phyloP scores from a whole-genome alignment of 805 yeast genomes.

The Ogataea pini region DNA sequence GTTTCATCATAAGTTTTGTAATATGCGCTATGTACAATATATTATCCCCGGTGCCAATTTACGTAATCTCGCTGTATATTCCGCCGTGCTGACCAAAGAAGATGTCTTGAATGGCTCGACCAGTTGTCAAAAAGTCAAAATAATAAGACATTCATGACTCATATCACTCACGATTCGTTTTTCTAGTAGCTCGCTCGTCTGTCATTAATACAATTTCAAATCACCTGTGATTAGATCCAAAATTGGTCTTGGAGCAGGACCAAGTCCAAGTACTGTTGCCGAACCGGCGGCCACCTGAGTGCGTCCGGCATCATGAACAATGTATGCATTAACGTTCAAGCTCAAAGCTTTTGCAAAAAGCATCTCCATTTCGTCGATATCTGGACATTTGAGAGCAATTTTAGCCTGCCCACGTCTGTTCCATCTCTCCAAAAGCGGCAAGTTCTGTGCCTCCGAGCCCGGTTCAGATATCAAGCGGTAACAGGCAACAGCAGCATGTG shows the following conservation, averaged over 20 bases:
- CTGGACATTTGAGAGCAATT: constrained; percentile 75
- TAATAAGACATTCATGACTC: too few species aligned
- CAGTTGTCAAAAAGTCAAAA: too few species aligned
- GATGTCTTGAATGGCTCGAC: too few species aligned
- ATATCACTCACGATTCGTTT: too few species aligned
- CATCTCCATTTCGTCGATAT: constrained; percentile 69
- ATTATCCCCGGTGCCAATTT: too few species aligned
- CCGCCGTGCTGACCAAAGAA: too few species aligned
- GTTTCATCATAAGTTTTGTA: too few species aligned
- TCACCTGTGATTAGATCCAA: constrained; percentile 82
- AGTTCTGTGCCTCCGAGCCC: constrained; percentile 55
- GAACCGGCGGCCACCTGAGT: constrained; percentile 96
- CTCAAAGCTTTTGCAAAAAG: constrained; percentile 81
- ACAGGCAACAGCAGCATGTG: constrained; percentile 94
- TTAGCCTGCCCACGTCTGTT: constrained; percentile 86
- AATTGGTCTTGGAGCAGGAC: constrained; percentile 88
- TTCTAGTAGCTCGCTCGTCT: too few species aligned
- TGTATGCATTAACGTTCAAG: constrained; percentile 71
- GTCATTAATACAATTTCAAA: constrained; percentile 61
- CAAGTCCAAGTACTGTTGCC: constrained; percentile 94
- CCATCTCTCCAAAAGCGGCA: constrained; percentile 74
- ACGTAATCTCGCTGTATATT: too few species aligned
- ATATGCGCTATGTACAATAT: too few species aligned
- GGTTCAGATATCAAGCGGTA: constrained; percentile 66
- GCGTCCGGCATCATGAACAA: constrained; percentile 95